Evolutionary conservation across 495 filamentous ascomycete genomes (phyloP), one percentile per base, ranked within the genome.

Genomic region (Aspergillus carlsbadensis): DNA sequence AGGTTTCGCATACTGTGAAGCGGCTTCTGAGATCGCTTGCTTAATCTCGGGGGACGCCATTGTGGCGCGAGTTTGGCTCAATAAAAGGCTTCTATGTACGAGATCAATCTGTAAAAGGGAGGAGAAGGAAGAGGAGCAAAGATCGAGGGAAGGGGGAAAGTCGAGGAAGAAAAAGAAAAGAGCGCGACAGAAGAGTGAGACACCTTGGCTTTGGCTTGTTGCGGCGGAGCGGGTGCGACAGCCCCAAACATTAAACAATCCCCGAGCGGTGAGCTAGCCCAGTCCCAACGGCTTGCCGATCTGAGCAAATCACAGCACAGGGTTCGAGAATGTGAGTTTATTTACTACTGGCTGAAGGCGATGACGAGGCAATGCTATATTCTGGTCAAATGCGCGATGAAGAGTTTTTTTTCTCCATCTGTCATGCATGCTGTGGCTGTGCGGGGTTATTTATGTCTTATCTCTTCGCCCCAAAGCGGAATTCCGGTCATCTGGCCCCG

Each of bases 1-100:
- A 3, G 88, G 84, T 71, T 90, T 91, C 22, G 87, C 81, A 58
- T 79, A 78, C 51, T 76, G 71, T 59, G 65, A 59, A 37, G 73
- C 74, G 22, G 76, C 76, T 52, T 74, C 67, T 44, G 70, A 48
- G 66, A 78, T 77, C 33, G 75, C 75, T 65, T 75, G 65, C 59
- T 73, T 72, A 53, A 76, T 55, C 62, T 70, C 69, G 29, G 68
- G 70, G 62, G 76, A 77, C 63, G 73, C 76, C 76, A 78, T 77
- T 66, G 63, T 69, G 66, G 68, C 67, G 62, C 52, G 49, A 60
- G 52, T 53, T 51, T 36, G 43, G 60, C 55, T 57, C 52, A 63
- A 43, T 36, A 34, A 20, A 42, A 17, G 17, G 35, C 36, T 41
- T n/a, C 20, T 46, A 18, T 43, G 36, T 34, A 42, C 24, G 14